phyloP scores from a whole-genome alignment of 495 filamentous ascomycete genomes.

The Lasiosphaeria ovina region DNA sequence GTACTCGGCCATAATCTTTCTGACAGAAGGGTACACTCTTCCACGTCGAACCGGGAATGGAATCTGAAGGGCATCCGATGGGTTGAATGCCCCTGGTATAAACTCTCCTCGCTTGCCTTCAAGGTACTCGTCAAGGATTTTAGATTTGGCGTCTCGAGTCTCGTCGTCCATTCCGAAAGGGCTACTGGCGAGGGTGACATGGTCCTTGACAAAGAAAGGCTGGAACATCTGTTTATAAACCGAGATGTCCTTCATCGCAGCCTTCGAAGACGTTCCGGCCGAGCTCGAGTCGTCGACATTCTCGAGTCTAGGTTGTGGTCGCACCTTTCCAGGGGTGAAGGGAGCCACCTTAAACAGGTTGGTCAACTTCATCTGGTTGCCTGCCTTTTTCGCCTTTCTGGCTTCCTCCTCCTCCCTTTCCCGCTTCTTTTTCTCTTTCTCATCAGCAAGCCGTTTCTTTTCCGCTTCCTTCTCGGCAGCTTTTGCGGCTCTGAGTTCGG shows the following conservation, averaged over 20 bases:
- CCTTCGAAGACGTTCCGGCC: slow-evolving; percentile 18
- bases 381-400: slow-evolving; percentile 70
- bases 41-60: slow-evolving; percentile 53
- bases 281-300: slow-evolving; percentile 19
- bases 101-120: slow-evolving; percentile 33
- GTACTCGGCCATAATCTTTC: slow-evolving; percentile 59
- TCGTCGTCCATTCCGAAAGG: slow-evolving; percentile 53
- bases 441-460: slow-evolving; percentile 39
- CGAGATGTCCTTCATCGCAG: slow-evolving; percentile 38
- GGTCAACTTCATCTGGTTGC: slow-evolving; percentile 49
- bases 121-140: slow-evolving; percentile 46
- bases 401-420: slow-evolving; percentile 59
- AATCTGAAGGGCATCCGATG: slow-evolving; percentile 59
- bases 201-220: slow-evolving; percentile 70
- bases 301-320: slow-evolving; percentile 21
- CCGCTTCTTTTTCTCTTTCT: slow-evolving; percentile 62
- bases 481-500: slow-evolving; percentile 41
- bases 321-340: slow-evolving; percentile 33
- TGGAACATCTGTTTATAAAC: slow-evolving; percentile 74
- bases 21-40: slow-evolving; percentile 52
- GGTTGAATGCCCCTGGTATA: slow-evolving; percentile 45
- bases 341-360: slow-evolving; percentile 48
- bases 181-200: slow-evolving; percentile 59
- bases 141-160: slow-evolving; percentile 51
- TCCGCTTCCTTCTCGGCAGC: slow-evolving; percentile 52